Percentiles rank a stretch among this genome's conserved stretches.
These are phyloP conservation scores for Trichoderma sp. DNA, from an alignment of 2,329 filamentous ascomycete genomes.

Conservation along the genomic window DNA sequence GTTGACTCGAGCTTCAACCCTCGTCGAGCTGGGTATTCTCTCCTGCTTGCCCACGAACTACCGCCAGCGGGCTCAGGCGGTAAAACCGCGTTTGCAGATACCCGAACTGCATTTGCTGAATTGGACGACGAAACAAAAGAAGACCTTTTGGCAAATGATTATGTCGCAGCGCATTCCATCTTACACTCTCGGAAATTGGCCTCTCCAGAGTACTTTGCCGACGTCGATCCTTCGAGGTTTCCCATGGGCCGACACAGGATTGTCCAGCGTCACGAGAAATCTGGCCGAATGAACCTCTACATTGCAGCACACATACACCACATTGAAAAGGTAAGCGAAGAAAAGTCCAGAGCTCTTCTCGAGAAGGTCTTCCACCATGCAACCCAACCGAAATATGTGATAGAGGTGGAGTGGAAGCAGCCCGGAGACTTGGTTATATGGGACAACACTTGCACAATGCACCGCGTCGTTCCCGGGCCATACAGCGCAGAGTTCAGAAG, in stretches of 20 bases:
- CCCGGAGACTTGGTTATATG: conserved; percentile 47
- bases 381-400: conserved; percentile 50
- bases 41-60: conserved; percentile 53
- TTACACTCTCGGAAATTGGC: conserved; percentile 56
- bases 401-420: conserved; percentile 36
- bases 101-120: conserved; percentile 53
- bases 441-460: conserved; percentile 62
- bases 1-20: conserved; percentile 60
- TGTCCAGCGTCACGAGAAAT: conserved; percentile 54
- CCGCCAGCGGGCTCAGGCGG: conserved; percentile 53
- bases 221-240: conserved; percentile 45
- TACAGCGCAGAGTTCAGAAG: conserved; percentile 53
- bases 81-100: conserved; percentile 57
- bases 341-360: conserved; percentile 44
- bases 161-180: conserved; percentile 54
- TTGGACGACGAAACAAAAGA: conserved; percentile 43
- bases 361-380: conserved; percentile 51
- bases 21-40: conserved; percentile 53
- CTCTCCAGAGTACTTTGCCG: conserved; percentile 51
- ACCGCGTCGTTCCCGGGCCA: conserved; percentile 52
- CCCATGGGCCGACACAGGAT: conserved; percentile 51
- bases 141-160: conserved; percentile 44
- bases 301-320: conserved; percentile 57
- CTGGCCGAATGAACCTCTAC: conserved; percentile 56
- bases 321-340: conserved; percentile 46